Base-by-base conservation (phyloP, 1,284 basidiomycete genomes). In the Heterobasidion irregulare region DNA sequence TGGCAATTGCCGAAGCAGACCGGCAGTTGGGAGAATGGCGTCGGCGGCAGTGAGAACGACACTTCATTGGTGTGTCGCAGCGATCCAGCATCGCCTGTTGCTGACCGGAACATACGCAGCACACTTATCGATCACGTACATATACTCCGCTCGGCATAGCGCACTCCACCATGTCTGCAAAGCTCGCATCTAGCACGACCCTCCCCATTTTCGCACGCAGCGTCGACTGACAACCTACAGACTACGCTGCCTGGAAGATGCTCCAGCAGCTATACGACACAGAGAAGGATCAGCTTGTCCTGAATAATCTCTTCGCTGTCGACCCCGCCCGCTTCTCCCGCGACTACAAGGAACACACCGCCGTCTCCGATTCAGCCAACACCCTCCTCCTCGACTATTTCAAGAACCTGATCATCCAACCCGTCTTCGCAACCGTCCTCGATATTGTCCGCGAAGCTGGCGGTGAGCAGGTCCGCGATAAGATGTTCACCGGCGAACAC, bases 401-500 rank as follows among this genome's bases (percentile, higher is more conserved):
- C 67, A 99, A 99, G 77, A 98, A 99, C 75, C 75, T 98, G 60
- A 83, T 98, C 78, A 94, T 91, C 58, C 78, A 93, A 64, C 84
- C 92, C 59, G 84, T 98, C 69, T 80, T 94, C 58, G 72, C 78
- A 16, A 76, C 82, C 13, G 84, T 98, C 54, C 78, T 98, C 63
- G 73, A 79, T 34, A 86, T 98, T 58, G 92, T 86, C 26, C 80
- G 84, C 58, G 93, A 98, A 73, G 94, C 94, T 33, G 72, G 84
- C 56, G 84, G 98, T 59, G 92, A 97, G 79, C 69, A 79, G 53
- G 85, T 83, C 71, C 83, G 94, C 54, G 91, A 98, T 69, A 87
- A 86, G 70, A 97, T 98, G 94, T 98, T 95, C 68, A 72, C 84
- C 1, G 96, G 97, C 55, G 84, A 93, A 71, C 96, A 98, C 74